These are phyloP conservation scores for Malbranchea cinnamomea DNA, from an alignment of 2,329 filamentous ascomycete species.

Conservation along the genomic window DNA sequence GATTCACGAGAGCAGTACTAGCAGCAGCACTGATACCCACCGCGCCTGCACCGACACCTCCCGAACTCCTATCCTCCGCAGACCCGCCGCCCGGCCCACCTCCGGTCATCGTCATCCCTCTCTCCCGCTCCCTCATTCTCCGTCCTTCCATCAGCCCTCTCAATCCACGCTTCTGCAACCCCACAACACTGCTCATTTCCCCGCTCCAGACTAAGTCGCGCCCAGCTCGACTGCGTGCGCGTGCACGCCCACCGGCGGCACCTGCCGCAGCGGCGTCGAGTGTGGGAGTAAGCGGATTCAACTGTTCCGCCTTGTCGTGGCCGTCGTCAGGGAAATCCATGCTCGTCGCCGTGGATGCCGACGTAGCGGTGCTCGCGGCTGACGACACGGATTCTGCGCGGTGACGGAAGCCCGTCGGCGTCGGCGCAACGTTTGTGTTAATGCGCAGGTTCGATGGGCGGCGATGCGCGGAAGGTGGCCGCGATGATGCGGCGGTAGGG, in stretches of 20 bases:
- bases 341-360: constrained; percentile 23
- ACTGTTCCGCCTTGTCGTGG: constrained; percentile 5
- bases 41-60: not conserved
- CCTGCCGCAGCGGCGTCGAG: constrained; percentile 23
- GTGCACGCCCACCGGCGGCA: constrained; percentile 26
- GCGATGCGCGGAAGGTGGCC: constrained; percentile 4
- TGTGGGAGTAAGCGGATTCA: too few relatives aligned
- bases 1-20: not conserved
- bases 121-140: constrained; percentile 47
- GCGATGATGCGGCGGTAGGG: constrained; percentile 8
- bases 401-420: constrained; percentile 11
- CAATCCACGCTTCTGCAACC: constrained; percentile 82
- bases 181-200: constrained; percentile 73
- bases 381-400: constrained; percentile 27
- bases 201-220: constrained; percentile 61
- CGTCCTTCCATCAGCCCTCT: constrained; percentile 90
- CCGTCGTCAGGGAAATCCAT: constrained; percentile 15
- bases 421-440: constrained; percentile 18
- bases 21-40: constrained; percentile 1
- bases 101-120: too few relatives aligned
- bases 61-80: constrained; percentile 13
- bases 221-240: constrained; percentile 18
- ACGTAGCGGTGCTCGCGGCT: constrained; percentile 23
- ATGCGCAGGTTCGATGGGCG: constrained; percentile 20
- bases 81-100: constrained; percentile 25